Conservation (phyloP, 345 rosid species). For the Hypericum androsaemum region DNA sequence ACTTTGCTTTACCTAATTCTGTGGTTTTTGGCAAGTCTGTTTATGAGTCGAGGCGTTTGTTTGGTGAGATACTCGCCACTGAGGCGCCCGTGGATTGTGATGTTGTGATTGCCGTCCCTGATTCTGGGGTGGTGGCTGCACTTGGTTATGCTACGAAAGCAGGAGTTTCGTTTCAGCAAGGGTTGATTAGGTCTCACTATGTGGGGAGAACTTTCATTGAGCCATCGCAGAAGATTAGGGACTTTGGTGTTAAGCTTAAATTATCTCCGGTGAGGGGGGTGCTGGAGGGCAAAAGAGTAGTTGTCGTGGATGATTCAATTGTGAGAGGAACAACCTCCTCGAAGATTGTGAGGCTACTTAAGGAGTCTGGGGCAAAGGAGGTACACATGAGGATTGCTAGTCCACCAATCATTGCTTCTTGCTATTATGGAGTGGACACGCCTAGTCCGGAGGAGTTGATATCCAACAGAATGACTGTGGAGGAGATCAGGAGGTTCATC, state of each 20-base stretch:
- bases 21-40: constrained; percentile 82
- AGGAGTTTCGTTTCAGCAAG: constrained; percentile 79
- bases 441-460: constrained; percentile 86
- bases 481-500: constrained; percentile 60
- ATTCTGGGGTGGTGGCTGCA: constrained; percentile 96
- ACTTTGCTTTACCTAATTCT: constrained; percentile 80
- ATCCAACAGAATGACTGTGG: constrained; percentile 77
- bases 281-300: constrained; percentile 82
- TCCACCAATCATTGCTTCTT: constrained; percentile 74
- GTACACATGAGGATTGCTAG: constrained; percentile 97
- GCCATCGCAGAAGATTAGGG: constrained; percentile 89
- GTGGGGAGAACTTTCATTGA: constrained; percentile 93
- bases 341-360: constrained; percentile 71
- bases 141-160: constrained; percentile 81
- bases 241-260: constrained; percentile 92
- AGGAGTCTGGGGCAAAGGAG: constrained; percentile 88
- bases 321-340: constrained; percentile 93
- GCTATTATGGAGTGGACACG: constrained; percentile 94
- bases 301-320: constrained; percentile 91
- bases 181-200: constrained; percentile 85
- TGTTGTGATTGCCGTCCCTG: constrained; percentile 93
- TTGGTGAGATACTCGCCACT: constrained; percentile 73
- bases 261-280: constrained; percentile 77
- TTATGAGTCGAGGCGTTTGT: constrained; percentile 56
- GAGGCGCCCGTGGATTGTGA: constrained; percentile 83